A percentile compares a stretch with the other conserved stretches of the same genome.
Evolutionary conservation across 2,329 filamentous ascomycete species (phyloP).

Genomic region (Raffaelea arxii): DNA sequence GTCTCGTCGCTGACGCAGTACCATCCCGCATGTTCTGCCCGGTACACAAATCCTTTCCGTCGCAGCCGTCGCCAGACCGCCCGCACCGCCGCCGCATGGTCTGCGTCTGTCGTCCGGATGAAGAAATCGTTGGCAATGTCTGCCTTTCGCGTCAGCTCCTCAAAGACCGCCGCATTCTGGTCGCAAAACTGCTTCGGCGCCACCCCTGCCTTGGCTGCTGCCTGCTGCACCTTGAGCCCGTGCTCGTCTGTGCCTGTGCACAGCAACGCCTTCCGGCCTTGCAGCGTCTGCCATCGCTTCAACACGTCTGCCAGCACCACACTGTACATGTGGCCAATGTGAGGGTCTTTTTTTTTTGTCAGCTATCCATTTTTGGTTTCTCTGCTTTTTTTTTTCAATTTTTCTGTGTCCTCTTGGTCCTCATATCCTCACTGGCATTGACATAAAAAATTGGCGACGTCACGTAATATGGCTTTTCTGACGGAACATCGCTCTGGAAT

Average conservation of each 20-base stretch:
- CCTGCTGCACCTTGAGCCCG: slow-evolving; percentile 92
- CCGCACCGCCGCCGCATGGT: slow-evolving; percentile 76
- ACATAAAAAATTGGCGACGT: slow-evolving; percentile 99
- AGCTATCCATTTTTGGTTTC: too few relatives aligned
- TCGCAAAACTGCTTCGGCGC: slow-evolving; percentile 84
- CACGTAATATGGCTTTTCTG: slow-evolving; percentile 77
- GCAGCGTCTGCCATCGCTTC: slow-evolving; percentile 81
- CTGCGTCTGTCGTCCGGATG: slow-evolving; percentile 78
- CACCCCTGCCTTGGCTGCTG: slow-evolving; percentile 60
- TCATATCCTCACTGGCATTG: slow-evolving; percentile 65
- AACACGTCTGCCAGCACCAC: slow-evolving; percentile 86
- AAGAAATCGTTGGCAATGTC: slow-evolving; percentile 75
- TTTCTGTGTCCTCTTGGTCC: too few relatives aligned
- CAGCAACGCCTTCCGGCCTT: slow-evolving; percentile 51
- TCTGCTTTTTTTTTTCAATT: too few relatives aligned
- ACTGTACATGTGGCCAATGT: slow-evolving; percentile 89
- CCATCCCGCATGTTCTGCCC: slow-evolving; percentile 84
- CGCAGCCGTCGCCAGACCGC: slow-evolving; percentile 80
- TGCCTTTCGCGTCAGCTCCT: slow-evolving; percentile 58
- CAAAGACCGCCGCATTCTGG: slow-evolving; percentile 69
- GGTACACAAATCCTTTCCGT: slow-evolving; percentile 70
- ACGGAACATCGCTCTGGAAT: slow-evolving; percentile 1
- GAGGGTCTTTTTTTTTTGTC: slow-evolving; percentile 57
- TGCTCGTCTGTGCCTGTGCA: slow-evolving; percentile 95
- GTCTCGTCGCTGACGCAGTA: slow-evolving; percentile 96